A percentile compares a stretch with the other conserved stretches of the same genome.
phyloP scores from a whole-genome alignment of 768 basidiomycete genomes.

The Amanita phalloides region DNA sequence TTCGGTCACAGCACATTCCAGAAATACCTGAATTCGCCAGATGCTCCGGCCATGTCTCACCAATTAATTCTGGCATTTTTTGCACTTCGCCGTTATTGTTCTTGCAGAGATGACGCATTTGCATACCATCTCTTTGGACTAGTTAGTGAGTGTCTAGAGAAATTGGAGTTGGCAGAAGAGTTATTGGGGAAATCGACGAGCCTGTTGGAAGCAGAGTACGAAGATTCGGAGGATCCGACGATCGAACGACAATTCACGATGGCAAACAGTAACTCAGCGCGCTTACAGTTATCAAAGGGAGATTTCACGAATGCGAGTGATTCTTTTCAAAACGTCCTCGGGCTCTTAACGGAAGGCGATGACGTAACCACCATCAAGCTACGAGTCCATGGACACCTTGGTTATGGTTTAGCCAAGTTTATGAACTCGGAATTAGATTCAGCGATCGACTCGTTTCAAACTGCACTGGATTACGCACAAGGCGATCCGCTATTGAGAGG shows the following conservation, averaged over 20 bases:
- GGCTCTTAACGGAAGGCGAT: conserved; percentile 47
- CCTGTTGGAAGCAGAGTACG: conserved; percentile 81
- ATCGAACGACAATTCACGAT: conserved; percentile 75
- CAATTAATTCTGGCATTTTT: conserved; percentile 71
- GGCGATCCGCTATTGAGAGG: conserved; percentile 42
- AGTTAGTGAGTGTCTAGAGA: conserved; percentile 76
- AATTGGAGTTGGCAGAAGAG: conserved; percentile 46
- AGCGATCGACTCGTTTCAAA: conserved; percentile 60
- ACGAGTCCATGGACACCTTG: conserved; percentile 56
- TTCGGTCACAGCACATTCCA: conserved; percentile 54
- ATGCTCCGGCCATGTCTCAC: conserved; percentile 20
- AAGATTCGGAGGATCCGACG: conserved; percentile 69
- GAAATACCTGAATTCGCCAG: conserved; percentile 15
- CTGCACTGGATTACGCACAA: conserved; percentile 44
- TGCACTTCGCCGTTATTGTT: conserved; percentile 66
- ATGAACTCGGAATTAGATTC: conserved; percentile 48
- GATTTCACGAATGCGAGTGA: conserved; percentile 54
- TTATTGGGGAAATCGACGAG: conserved; percentile 52
- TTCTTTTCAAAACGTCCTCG: conserved; percentile 63
- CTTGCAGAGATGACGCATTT: conserved; percentile 50
- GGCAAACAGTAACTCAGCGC: conserved; percentile 73
- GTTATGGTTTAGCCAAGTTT: conserved; percentile 63
- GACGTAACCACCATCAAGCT: conserved; percentile 27
- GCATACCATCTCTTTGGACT: conserved; percentile 80
- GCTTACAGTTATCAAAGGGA: conserved; percentile 52